Conservation (phyloP, 768 basidiomycete genomes). For the Botryobasidium botryosum region DNA sequence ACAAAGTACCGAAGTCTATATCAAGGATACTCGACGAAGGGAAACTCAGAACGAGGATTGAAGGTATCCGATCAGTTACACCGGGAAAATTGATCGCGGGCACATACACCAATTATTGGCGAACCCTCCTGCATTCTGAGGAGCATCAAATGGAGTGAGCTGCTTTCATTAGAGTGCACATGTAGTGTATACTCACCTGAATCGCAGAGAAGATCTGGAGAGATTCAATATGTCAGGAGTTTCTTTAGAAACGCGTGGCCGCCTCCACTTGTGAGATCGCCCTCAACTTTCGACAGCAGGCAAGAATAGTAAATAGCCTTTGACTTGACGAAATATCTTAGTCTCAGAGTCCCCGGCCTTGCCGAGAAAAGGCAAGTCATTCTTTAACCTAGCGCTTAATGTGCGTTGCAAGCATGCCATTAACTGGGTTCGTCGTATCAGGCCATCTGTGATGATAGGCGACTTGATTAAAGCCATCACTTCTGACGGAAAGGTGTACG, state of each 20-base stretch:
- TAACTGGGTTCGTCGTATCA: too few relatives aligned
- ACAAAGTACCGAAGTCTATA: background rate
- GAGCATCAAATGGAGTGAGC: constrained; percentile 20
- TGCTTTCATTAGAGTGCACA: too few relatives aligned
- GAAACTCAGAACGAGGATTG: too few relatives aligned
- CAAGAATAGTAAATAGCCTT: background rate
- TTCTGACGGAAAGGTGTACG: constrained; percentile 17
- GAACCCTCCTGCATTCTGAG: constrained; percentile 1
- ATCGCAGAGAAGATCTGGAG: constrained; percentile 18
- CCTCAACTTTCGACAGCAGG: background rate
- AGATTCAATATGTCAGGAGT: constrained; percentile 21
- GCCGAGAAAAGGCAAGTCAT: constrained; percentile 15
- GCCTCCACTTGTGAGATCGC: background rate
- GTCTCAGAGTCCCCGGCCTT: constrained; percentile 11
- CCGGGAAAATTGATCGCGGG: background rate
- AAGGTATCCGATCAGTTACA: background rate
- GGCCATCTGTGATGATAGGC: constrained; percentile 12
- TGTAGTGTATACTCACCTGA: constrained; percentile 18
- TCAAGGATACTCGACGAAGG: constrained; percentile 12
- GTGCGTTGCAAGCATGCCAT: too few relatives aligned
- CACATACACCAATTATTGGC: constrained; percentile 5
- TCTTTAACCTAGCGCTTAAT: too few relatives aligned
- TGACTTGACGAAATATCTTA: constrained; percentile 13
- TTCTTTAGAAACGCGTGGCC: constrained; percentile 14
- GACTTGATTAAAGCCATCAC: constrained; percentile 20